Base-by-base conservation (phyloP, 2,329 filamentous ascomycete genomes). In the Cladophialophora yegresii region DNA sequence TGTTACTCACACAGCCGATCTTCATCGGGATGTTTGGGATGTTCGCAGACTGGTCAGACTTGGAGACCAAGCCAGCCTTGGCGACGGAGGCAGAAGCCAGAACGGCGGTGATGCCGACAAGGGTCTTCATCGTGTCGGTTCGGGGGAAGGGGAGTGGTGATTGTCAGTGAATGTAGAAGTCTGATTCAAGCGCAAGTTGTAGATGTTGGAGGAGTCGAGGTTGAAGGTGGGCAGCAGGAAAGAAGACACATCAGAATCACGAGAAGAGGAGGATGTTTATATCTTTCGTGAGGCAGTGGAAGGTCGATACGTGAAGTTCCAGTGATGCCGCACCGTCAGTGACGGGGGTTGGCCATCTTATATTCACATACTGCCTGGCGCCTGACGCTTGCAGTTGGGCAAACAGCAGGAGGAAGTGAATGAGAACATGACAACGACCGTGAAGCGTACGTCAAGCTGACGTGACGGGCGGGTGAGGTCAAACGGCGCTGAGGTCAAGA, bases 1-100 rank as follows among this genome's bases (percentile, higher is more conserved):
- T 20, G 40, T 9, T 26, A 58, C 56, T 50, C 22, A 58, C 56
- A 9, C 56, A 58, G 56, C 56, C 56, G 56, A 58, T 58, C 40
- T 30, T 32, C 40, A 58, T 58, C 5, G 56, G 23, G 40, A 49
- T 49, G 4, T 58, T 40, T 2, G 10, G n/a, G 12, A 8, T 57
- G n/a, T n/a, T n/a, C 8, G 33, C 12, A 26, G 45, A 49, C 45
- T 33, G 23, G 9, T 54, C 51, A 36, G 56, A 58, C 43, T 50
- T 58, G 2, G 43, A 43, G 23, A 58, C 47, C 22, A 58, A n/a
- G 7, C 40, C 56, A 36, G 40, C 56, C 20, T 26, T 13, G 6
- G 56, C 43, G 40, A 49, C 30, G 10, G 56, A 50, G 10, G 43
- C n/a, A 30, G 30, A 50, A 50, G 56, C 56, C 23, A 58, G 10